These are phyloP conservation scores for Nelumbo lutea DNA, from an alignment of 164 flowering plant species.

Conservation along the genomic window DNA sequence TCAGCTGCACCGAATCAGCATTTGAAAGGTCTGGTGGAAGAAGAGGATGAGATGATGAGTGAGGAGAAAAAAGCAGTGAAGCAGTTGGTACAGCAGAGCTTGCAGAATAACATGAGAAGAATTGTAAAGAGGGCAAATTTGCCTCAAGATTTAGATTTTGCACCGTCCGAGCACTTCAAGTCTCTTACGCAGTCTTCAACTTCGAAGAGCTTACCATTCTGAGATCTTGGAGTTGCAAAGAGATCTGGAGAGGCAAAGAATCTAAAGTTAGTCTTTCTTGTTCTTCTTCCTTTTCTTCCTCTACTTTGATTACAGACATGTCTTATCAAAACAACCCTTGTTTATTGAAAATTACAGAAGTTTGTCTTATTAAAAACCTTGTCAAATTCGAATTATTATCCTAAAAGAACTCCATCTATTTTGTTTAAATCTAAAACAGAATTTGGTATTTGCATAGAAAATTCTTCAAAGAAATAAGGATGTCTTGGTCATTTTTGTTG, in stretches of 20 bases:
- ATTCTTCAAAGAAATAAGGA: neutral
- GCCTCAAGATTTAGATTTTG: slow-evolving; percentile 85
- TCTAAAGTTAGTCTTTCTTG: slow-evolving; percentile 12
- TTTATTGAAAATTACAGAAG: too few species aligned
- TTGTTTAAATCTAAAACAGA: neutral
- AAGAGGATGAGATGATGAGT: slow-evolving; percentile 61
- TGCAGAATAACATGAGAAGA: slow-evolving; percentile 88
- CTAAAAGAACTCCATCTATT: neutral
- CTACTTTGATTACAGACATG: neutral
- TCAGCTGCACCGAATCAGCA: slow-evolving; percentile 13
- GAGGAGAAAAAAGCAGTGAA: slow-evolving; percentile 87
- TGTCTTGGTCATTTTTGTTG: neutral
- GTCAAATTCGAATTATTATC: too few species aligned
- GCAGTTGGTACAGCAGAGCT: slow-evolving; percentile 86
- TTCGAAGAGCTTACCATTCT: slow-evolving; percentile 96
- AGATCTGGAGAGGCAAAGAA: neutral
- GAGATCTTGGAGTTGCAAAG: slow-evolving; percentile 17
- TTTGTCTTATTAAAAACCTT: neutral
- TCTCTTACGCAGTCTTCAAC: slow-evolving; percentile 67
- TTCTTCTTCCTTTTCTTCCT: neutral
- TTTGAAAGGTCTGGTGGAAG: slow-evolving; percentile 24
- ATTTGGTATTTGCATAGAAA: neutral
- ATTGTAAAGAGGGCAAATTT: slow-evolving; percentile 88
- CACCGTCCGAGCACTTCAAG: slow-evolving; percentile 80
- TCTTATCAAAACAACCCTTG: neutral